phyloP scores from a whole-genome alignment of 176 grass and related monocot genomes.

The Coix lacrymajobi region DNA sequence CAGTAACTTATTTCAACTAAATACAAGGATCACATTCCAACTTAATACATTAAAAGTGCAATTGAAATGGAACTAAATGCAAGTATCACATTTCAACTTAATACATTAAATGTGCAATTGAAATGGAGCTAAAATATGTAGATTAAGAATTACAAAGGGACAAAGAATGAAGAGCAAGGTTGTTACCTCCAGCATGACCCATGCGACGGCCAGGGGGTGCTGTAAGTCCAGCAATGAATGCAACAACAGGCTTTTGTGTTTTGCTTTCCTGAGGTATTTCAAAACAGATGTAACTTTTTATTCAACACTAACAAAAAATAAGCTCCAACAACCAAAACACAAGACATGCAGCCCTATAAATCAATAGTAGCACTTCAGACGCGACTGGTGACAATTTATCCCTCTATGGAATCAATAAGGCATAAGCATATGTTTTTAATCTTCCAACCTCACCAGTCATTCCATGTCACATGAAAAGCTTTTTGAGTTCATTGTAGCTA shows the following conservation, averaged over 20 bases:
- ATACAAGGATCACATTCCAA: not conserved
- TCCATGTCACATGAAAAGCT: not conserved
- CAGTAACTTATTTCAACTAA: not conserved
- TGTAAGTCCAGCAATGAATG: constrained; percentile 99
- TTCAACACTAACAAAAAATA: not conserved
- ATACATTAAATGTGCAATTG: not conserved
- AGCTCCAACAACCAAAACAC: not conserved
- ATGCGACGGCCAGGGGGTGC: constrained; percentile 96
- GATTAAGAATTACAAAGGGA: not conserved
- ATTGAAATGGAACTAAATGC: not conserved
- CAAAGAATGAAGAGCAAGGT: constrained; percentile 2
- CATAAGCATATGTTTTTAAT: not conserved
- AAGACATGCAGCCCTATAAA: not conserved
- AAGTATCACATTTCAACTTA: not conserved
- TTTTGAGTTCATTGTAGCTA: not conserved
- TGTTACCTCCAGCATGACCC: constrained; percentile 97
- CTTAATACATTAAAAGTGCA: not conserved
- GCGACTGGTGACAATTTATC: not conserved
- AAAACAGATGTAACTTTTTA: not conserved
- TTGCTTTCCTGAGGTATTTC: constrained; percentile 62
- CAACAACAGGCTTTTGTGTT: constrained; percentile 90
- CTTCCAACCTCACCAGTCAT: not conserved
- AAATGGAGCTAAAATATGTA: not conserved
- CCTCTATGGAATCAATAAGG: constrained; percentile 2
- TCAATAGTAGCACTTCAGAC: not conserved